These are phyloP conservation scores for Suillus sp. DNA, from an alignment of 768 basidiomycete genomes.

Conservation along the genomic window DNA sequence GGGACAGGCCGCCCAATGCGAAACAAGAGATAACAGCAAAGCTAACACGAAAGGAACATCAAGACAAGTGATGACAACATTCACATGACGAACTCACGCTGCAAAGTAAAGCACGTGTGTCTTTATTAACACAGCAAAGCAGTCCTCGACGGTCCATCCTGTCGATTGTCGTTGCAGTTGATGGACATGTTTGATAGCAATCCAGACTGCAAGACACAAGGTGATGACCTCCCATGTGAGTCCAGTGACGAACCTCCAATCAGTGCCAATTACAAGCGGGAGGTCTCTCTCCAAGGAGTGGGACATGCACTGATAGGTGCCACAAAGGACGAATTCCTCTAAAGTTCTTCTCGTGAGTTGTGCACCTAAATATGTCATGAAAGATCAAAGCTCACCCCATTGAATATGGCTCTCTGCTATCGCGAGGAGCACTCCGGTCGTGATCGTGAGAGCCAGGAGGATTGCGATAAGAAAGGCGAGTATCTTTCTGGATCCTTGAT, in stretches of 20 bases:
- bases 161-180: too few relatives aligned
- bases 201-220: too few relatives aligned
- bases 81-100: background rate
- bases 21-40: background rate
- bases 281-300: background rate
- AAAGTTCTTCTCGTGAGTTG: background rate
- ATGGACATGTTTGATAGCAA: too few relatives aligned
- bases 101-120: background rate
- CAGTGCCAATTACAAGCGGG: background rate
- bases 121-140: too few relatives aligned
- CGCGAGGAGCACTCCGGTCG: background rate
- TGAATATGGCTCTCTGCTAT: background rate
- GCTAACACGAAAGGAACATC: background rate
- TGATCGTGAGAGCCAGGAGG: background rate
- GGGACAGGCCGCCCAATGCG: background rate
- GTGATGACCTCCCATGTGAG: too few relatives aligned
- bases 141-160: too few relatives aligned
- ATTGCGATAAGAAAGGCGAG: background rate
- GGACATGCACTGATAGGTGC: background rate
- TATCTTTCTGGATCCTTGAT: background rate
- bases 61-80: background rate
- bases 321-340: background rate
- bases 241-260: too few relatives aligned
- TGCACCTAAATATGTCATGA: background rate
- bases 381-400: background rate